Evolutionary conservation across 1,284 basidiomycete species (phyloP).

Genomic region (Tremellales sp.): DNA sequence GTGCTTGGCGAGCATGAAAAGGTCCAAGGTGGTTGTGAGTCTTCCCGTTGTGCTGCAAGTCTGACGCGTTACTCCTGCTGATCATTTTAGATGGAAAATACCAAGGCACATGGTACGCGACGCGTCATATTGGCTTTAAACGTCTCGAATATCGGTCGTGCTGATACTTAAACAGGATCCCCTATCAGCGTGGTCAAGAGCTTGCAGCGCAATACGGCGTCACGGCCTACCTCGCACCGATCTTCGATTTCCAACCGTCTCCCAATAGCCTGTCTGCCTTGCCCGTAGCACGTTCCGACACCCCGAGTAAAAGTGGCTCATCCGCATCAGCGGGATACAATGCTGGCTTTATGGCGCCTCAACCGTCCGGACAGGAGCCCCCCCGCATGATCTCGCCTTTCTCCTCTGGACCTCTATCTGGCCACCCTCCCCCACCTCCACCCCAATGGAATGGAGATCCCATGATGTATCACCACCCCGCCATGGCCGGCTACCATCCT

Average conservation of each 20-base stretch:
- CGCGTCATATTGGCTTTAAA: too few relatives aligned
- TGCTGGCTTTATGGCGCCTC: slow-evolving; percentile 10
- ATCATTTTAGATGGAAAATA: slow-evolving; percentile 78
- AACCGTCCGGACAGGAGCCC: not conserved
- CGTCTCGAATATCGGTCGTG: slow-evolving; percentile 12
- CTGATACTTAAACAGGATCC: slow-evolving; percentile 67
- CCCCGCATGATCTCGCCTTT: slow-evolving; percentile 18
- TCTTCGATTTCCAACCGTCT: slow-evolving; percentile 84
- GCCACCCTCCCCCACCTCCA: slow-evolving; percentile 18
- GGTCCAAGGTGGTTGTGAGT: slow-evolving; percentile 84
- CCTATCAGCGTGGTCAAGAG: slow-evolving; percentile 81
- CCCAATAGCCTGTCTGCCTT: slow-evolving; percentile 37
- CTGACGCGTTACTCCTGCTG: not conserved
- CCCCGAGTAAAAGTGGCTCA: slow-evolving; percentile 17
- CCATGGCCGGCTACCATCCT: slow-evolving; percentile 16
- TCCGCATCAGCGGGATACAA: slow-evolving; percentile 13
- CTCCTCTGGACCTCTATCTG: slow-evolving; percentile 6
- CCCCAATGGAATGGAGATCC: slow-evolving; percentile 30
- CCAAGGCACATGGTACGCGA: slow-evolving; percentile 89
- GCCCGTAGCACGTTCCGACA: slow-evolving; percentile 33
- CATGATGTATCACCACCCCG: slow-evolving; percentile 20
- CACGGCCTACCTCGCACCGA: slow-evolving; percentile 71
- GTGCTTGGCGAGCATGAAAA: slow-evolving; percentile 95
- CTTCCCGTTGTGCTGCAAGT: not conserved
- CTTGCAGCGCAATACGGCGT: slow-evolving; percentile 88